A percentile compares a stretch with the other conserved stretches of the same genome.
phyloP scores from a whole-genome alignment of 2,329 filamentous ascomycete genomes.

The Aureobasidium sp. region DNA sequence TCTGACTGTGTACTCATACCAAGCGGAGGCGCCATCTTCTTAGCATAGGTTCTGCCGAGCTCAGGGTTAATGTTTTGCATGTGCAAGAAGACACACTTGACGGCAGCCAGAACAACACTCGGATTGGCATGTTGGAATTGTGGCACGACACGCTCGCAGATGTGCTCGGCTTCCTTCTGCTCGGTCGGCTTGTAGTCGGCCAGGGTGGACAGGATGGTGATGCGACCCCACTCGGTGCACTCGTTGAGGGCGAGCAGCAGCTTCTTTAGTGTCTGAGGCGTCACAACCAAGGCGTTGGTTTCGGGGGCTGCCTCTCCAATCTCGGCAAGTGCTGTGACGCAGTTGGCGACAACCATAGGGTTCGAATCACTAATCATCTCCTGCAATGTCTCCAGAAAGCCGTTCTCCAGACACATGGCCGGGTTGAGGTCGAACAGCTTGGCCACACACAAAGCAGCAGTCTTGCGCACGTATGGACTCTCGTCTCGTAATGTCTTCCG shows the following conservation, averaged over 20 bases:
- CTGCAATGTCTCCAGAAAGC: constrained; percentile 87
- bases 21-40: constrained; percentile 96
- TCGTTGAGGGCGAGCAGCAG: constrained; percentile 94
- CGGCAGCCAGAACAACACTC: constrained; percentile 91
- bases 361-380: constrained; percentile 97
- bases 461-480: constrained; percentile 97
- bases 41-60: constrained; percentile 75
- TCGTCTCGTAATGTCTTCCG: constrained; percentile 95
- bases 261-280: constrained; percentile 80
- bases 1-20: constrained; percentile 47
- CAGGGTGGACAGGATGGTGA: constrained; percentile 84
- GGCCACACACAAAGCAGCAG: constrained; percentile 92
- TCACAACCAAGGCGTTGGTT: constrained; percentile 78
- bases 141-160: constrained; percentile 90
- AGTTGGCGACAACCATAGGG: constrained; percentile 98
- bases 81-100: constrained; percentile 95
- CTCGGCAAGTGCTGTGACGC: constrained; percentile 85
- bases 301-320: constrained; percentile 88
- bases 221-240: constrained; percentile 96
- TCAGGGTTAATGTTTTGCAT: constrained; percentile 80
- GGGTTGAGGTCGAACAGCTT: constrained; percentile 97
- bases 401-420: constrained; percentile 88
- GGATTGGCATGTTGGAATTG: constrained; percentile 99
- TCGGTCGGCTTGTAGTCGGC: constrained; percentile 84
- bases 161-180: constrained; percentile 93